phyloP scores from a whole-genome alignment of 495 filamentous ascomycete species.

The Coniosporium apollinis region DNA sequence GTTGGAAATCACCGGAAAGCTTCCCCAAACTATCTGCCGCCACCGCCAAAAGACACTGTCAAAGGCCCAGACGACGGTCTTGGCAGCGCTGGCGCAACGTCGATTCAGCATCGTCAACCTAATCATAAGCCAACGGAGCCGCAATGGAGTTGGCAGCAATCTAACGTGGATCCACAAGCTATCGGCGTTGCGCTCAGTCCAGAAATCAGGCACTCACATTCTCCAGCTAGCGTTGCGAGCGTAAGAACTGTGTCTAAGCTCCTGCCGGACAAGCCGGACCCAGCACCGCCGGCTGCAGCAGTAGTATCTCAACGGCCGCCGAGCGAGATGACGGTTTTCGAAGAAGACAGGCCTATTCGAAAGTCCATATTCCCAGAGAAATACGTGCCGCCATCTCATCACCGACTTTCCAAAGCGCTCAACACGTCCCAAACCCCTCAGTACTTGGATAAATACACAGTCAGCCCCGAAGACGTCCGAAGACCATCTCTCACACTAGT shows the following conservation, averaged over 20 bases:
- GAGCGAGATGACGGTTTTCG: constrained; percentile 12
- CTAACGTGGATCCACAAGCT: neutral
- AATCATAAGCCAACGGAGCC: neutral
- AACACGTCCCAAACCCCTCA: too few relatives aligned
- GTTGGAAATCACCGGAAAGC: too few relatives aligned
- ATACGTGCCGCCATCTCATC: constrained; percentile 1
- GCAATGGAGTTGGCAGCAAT: neutral
- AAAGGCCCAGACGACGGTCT: neutral
- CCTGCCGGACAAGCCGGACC: constrained; percentile 10
- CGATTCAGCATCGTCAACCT: too few relatives aligned
- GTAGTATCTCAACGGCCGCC: constrained; percentile 4
- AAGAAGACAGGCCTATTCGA: constrained; percentile 7
- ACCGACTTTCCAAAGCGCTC: neutral
- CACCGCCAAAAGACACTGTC: neutral
- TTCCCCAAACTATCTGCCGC: too few relatives aligned
- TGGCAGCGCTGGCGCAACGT: neutral
- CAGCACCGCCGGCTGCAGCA: constrained; percentile 2
- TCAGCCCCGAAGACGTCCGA: neutral
- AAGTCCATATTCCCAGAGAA: neutral
- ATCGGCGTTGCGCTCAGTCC: constrained; percentile 1
- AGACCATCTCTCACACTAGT: neutral
- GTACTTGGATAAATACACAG: too few relatives aligned
- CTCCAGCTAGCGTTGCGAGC: constrained; percentile 1
- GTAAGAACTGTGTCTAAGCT: constrained; percentile 8
- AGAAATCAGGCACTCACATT: neutral